Evolutionary conservation across 2,329 filamentous ascomycete species (phyloP).

Genomic region (Colletotrichum lindemuthianum): DNA sequence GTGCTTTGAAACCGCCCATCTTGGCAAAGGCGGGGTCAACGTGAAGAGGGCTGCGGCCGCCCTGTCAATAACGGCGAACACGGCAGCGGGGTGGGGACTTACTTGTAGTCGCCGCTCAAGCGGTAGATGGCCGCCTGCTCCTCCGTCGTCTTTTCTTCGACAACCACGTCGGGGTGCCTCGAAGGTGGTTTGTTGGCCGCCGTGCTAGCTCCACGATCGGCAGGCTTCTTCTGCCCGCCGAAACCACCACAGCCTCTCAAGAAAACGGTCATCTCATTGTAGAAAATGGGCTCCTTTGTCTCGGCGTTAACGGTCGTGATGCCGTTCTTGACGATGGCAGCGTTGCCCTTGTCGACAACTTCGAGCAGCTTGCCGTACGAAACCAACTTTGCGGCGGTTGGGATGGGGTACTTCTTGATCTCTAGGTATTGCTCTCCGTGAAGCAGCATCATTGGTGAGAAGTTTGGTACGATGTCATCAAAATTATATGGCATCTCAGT

Average conservation of each 20-base stretch:
- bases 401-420: constrained; percentile 90
- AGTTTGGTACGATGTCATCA: constrained; percentile 90
- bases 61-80: constrained; percentile 8
- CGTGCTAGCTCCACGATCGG: constrained; percentile 82
- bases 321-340: constrained; percentile 83
- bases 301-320: constrained; percentile 85
- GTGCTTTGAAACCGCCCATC: constrained; percentile 92
- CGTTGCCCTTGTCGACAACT: constrained; percentile 94
- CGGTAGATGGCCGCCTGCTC: constrained; percentile 96
- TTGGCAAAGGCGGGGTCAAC: constrained; percentile 95
- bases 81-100: constrained; percentile 39
- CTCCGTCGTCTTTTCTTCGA: constrained; percentile 86
- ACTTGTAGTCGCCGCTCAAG: constrained; percentile 92
- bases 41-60: constrained; percentile 75
- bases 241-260: constrained; percentile 92
- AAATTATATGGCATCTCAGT: constrained; percentile 82
- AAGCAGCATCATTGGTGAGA: constrained; percentile 97
- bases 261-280: constrained; percentile 96
- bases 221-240: constrained; percentile 80
- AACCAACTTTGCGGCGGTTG: constrained; percentile 80
- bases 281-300: constrained; percentile 91
- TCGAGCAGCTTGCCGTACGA: constrained; percentile 86
- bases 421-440: constrained; percentile 99
- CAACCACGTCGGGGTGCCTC: constrained; percentile 80
- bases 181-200: constrained; percentile 81